Evolutionary conservation across 306 rosid genomes (phyloP).

Genomic region (Hippophae rhamnoides): DNA sequence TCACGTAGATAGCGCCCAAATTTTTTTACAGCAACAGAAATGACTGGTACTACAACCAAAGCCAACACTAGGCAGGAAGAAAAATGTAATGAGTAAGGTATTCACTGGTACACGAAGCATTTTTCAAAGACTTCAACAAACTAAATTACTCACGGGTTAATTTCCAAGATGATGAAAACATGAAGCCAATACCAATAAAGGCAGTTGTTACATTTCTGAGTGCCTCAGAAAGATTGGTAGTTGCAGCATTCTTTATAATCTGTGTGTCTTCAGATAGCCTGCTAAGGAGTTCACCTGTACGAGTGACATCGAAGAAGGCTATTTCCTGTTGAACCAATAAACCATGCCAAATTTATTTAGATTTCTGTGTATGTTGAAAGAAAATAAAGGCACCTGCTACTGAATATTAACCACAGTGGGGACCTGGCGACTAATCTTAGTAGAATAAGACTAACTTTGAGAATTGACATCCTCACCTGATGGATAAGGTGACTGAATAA

Average conservation of each 20-base stretch:
- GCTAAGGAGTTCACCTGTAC: constrained; percentile 77
- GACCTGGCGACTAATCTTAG: not conserved
- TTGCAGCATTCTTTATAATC: constrained; percentile 78
- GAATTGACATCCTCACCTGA: constrained; percentile 33
- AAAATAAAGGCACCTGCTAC: not conserved
- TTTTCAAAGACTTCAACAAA: constrained; percentile 11
- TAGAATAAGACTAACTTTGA: constrained; percentile 7
- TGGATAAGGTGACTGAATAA: constrained; percentile 60
- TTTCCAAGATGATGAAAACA: constrained; percentile 73
- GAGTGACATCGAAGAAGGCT: constrained; percentile 75
- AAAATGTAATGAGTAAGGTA: constrained; percentile 5
- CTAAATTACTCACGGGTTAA: constrained; percentile 48
- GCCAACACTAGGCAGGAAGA: constrained; percentile 42
- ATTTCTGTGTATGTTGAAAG: not conserved
- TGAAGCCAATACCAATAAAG: constrained; percentile 60
- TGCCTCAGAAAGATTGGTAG: constrained; percentile 85
- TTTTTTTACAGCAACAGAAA: constrained; percentile 65
- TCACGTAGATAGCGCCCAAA: constrained; percentile 78
- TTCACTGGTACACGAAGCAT: not conserved
- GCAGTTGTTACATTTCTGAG: constrained; percentile 56
- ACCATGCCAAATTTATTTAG: not conserved
- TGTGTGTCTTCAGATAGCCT: constrained; percentile 85
- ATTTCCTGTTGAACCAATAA: constrained; percentile 50
- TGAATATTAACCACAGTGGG: no score
- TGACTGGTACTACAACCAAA: constrained; percentile 60